Conservation (phyloP, 768 basidiomycete genomes). For the Leucosporidium scottii region DNA sequence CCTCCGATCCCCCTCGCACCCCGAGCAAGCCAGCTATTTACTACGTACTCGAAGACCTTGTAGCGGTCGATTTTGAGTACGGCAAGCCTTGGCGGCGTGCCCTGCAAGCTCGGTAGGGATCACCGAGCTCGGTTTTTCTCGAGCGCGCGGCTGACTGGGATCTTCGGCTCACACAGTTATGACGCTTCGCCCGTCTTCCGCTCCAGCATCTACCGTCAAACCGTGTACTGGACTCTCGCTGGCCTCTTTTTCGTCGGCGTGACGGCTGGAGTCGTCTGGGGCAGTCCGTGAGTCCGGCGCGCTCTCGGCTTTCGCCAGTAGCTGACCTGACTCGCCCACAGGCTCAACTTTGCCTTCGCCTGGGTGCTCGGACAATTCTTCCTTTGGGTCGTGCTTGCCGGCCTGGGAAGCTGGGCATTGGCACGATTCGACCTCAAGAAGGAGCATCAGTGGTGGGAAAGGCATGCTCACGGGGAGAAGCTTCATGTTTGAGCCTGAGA, state of each 20-base stretch:
- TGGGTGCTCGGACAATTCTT: background rate
- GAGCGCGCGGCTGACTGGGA: background rate
- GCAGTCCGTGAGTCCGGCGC: constrained; percentile 5
- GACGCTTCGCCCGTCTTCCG: constrained; percentile 37
- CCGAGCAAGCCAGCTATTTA: constrained; percentile 33
- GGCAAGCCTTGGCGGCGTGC: constrained; percentile 31
- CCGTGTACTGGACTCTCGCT: constrained; percentile 31
- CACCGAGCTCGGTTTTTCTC: background rate
- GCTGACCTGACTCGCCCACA: background rate
- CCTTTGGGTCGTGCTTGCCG: background rate
- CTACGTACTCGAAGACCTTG: constrained; percentile 37
- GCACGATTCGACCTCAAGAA: background rate
- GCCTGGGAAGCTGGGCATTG: background rate
- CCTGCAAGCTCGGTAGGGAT: constrained; percentile 29
- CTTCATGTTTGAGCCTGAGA: no score
- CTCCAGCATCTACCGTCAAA: constrained; percentile 32
- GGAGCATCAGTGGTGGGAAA: background rate
- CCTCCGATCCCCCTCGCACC: constrained; percentile 35
- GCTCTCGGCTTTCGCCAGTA: no score
- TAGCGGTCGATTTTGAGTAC: constrained; percentile 37
- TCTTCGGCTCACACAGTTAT: constrained; percentile 18
- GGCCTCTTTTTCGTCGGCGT: constrained; percentile 29
- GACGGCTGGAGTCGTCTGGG: constrained; percentile 34
- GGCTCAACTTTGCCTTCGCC: background rate
- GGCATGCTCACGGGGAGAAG: no score